Conservation (phyloP, 306 rosid genomes). For the Pyrus pyrifolia region DNA sequence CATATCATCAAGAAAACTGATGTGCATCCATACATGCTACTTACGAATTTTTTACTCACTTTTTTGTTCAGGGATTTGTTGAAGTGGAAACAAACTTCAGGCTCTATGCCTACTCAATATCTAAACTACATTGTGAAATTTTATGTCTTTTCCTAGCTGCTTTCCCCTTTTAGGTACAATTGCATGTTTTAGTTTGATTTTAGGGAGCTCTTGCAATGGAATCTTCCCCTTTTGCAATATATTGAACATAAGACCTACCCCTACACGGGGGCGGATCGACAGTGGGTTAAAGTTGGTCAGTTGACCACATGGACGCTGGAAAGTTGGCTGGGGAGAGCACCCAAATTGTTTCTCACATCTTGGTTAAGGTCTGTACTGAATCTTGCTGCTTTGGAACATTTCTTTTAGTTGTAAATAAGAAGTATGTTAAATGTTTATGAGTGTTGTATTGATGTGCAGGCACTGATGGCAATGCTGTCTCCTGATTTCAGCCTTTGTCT, state of each 20-base stretch:
- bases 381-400: background rate
- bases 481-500: conserved; percentile 93
- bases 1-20: conserved; percentile 1
- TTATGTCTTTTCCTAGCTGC: conserved; percentile 52
- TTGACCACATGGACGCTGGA: too few species aligned
- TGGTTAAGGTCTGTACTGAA: conserved; percentile 57
- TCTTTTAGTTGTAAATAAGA: background rate
- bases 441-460: conserved; percentile 26
- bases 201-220: too few species aligned
- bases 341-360: too few species aligned
- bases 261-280: background rate
- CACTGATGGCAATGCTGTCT: conserved; percentile 96
- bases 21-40: background rate
- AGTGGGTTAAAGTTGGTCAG: too few species aligned
- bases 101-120: conserved; percentile 80
- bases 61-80: conserved; percentile 61
- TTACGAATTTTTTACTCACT: background rate
- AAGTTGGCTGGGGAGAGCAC: too few species aligned
- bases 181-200: too few species aligned
- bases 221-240: too few species aligned
- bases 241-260: too few species aligned
- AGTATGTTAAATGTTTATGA: background rate
- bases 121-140: conserved; percentile 86
- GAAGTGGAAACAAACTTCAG: conserved; percentile 94
- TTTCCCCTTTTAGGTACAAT: too few species aligned